Evolutionary conservation across 1,139 yeast genomes (phyloP).

Genomic region (Sugiyamaella novakii): DNA sequence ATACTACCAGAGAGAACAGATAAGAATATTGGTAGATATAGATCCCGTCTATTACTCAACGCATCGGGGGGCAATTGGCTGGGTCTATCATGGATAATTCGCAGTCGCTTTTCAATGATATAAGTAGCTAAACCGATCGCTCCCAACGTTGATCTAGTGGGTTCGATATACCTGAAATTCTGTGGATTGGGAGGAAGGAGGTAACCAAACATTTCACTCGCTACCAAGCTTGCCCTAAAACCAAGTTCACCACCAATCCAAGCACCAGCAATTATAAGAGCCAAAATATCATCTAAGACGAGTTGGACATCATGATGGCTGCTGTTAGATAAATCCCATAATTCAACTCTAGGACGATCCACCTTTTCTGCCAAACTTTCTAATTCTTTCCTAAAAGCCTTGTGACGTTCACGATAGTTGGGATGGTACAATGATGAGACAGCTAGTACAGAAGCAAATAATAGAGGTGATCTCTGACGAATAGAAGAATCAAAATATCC

Average conservation of each 20-base stretch:
- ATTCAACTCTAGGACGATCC: conserved; percentile 14
- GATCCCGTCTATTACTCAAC: conserved; percentile 19
- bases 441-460: conserved; percentile 31
- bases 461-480: conserved; percentile 29
- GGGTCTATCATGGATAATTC: conserved; percentile 34
- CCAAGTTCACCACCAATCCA: conserved; percentile 36
- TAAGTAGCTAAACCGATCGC: conserved; percentile 33
- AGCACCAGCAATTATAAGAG: conserved; percentile 32
- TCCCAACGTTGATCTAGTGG: conserved; percentile 27
- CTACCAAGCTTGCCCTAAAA: conserved; percentile 30
- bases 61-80: conserved; percentile 23
- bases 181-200: conserved; percentile 25
- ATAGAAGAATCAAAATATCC: conserved; percentile 27
- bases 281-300: conserved; percentile 28
- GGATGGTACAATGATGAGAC: conserved; percentile 32
- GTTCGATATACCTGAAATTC: conserved; percentile 18
- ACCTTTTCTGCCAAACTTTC: conserved; percentile 23
- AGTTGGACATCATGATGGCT: conserved; percentile 17
- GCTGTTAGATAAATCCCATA: conserved; percentile 4
- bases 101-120: conserved; percentile 33
- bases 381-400: conserved; percentile 27
- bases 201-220: conserved; percentile 32
- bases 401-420: conserved; percentile 27
- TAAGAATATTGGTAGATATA: conserved; percentile 23
- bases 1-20: conserved; percentile 19